These are phyloP conservation scores for Eremochloa ophiuroides DNA, from an alignment of 176 grass and related monocot species.

Conservation along the genomic window DNA sequence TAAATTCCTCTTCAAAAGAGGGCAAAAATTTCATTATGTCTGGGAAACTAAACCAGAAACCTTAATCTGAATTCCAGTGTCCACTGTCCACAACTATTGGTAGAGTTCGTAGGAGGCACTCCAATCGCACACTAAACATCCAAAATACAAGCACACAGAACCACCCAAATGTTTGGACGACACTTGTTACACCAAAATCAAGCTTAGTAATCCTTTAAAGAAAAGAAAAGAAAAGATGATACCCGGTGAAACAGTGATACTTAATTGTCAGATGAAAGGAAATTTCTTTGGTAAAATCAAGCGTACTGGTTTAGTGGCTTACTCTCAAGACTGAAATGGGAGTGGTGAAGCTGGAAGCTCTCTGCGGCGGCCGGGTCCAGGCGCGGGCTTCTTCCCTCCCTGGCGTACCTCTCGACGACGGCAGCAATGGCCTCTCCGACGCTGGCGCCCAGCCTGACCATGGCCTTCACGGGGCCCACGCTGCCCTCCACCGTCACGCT, in stretches of 20 bases:
- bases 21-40: too few species aligned
- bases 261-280: too few species aligned
- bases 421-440: constrained; percentile 65
- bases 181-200: neutral
- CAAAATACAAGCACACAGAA: neutral
- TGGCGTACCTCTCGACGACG: constrained; percentile 61
- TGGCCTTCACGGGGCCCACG: constrained; percentile 67
- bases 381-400: constrained; percentile 64
- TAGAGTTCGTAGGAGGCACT: too few species aligned
- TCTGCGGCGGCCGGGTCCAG: constrained; percentile 27
- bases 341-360: constrained; percentile 76
- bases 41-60: too few species aligned
- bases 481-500: constrained; percentile 89
- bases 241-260: too few species aligned
- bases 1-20: too few species aligned
- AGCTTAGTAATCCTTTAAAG: too few species aligned
- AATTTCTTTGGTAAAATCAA: too few species aligned
- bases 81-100: too few species aligned
- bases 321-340: constrained; percentile 84
- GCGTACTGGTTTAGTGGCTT: neutral
- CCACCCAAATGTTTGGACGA: neutral
- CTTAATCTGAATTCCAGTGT: too few species aligned
- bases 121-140: neutral
- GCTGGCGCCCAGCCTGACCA: constrained; percentile 58
- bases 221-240: too few species aligned